A percentile compares a stretch with the other conserved stretches of the same genome.
Conservation (phyloP, 2,329 filamentous ascomycete species). For the Colletotrichum endophyticum region DNA sequence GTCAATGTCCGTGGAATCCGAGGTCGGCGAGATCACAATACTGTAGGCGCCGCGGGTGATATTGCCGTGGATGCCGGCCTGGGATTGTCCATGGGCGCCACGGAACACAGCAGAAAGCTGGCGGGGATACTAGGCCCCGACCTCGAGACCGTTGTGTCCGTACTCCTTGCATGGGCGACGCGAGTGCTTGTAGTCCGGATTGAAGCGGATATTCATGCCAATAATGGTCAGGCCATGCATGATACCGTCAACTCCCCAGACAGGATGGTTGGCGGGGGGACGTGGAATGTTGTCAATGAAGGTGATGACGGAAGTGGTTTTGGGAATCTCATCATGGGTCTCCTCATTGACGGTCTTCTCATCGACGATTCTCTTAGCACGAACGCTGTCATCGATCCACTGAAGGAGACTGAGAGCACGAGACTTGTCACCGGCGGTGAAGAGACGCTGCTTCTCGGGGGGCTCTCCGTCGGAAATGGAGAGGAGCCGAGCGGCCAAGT, state of each 20-base stretch:
- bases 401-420: neutral
- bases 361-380: neutral
- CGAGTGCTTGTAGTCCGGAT: constrained; percentile 10
- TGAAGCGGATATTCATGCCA: constrained; percentile 12
- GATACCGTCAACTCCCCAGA: constrained; percentile 33
- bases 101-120: constrained; percentile 55
- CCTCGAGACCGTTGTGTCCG: constrained; percentile 35
- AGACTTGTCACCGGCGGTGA: neutral
- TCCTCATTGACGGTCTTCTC: too few relatives aligned
- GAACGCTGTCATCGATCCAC: neutral
- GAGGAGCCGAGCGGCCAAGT: neutral
- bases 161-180: constrained; percentile 19
- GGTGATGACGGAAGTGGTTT: neutral
- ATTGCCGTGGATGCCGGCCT: constrained; percentile 57
- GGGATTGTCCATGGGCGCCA: constrained; percentile 55
- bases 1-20: too few relatives aligned
- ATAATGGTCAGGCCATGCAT: constrained; percentile 29
- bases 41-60: constrained; percentile 52
- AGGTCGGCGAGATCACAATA: constrained; percentile 51
- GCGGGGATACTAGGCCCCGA: constrained; percentile 58
- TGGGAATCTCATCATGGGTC: neutral
- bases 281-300: neutral
- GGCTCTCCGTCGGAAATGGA: neutral
- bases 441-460: neutral
- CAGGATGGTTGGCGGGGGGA: constrained; percentile 24